phyloP scores from a whole-genome alignment of 306 rosid genomes.

The Prunus fruticosa region DNA sequence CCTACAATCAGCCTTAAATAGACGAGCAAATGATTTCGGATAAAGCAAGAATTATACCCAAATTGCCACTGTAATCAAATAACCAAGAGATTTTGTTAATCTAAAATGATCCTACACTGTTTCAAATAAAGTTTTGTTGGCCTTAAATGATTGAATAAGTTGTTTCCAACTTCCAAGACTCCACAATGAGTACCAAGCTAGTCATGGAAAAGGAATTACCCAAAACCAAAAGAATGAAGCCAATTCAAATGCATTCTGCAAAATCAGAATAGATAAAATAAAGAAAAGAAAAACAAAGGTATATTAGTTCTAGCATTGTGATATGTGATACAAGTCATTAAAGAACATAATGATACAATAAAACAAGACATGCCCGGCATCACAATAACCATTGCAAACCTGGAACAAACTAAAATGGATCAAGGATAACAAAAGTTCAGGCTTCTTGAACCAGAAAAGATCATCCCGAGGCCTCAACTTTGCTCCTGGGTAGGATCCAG shows the following conservation, averaged over 20 bases:
- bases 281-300: constrained; percentile 7
- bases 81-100: constrained; percentile 25
- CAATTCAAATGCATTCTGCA: constrained; percentile 95
- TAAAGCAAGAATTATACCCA: constrained; percentile 88
- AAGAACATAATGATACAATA: background rate
- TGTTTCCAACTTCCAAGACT: background rate
- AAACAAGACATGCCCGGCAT: background rate
- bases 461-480: constrained; percentile 92
- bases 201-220: constrained; percentile 57
- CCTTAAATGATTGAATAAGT: background rate
- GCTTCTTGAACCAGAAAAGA: constrained; percentile 98
- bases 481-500: constrained; percentile 49
- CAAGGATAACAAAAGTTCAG: constrained; percentile 80
- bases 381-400: constrained; percentile 36
- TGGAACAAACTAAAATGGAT: constrained; percentile 97
- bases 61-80: constrained; percentile 85
- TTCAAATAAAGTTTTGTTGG: background rate
- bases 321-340: background rate
- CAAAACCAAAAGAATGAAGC: constrained; percentile 99
- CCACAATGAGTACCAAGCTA: constrained; percentile 7
- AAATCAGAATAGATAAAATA: constrained; percentile 7
- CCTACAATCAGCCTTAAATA: constrained; percentile 88
- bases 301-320: background rate
- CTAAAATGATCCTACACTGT: background rate
- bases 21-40: constrained; percentile 64